phyloP scores from a whole-genome alignment of 2,329 filamentous ascomycete genomes.

The Claviceps digitariae region DNA sequence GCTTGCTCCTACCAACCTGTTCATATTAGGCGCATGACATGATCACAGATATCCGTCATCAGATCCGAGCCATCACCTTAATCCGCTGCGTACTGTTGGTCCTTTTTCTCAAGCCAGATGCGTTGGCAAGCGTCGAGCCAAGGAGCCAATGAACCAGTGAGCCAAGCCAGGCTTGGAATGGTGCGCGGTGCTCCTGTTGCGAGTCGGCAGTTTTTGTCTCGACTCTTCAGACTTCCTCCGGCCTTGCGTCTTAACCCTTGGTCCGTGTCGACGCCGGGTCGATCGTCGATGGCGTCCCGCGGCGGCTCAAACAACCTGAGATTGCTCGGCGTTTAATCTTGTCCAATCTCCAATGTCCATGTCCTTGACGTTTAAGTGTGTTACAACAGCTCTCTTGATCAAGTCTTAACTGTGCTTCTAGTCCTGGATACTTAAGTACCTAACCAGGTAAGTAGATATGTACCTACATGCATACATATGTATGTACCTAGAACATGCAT shows the following conservation, averaged over 20 bases:
- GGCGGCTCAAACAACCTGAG: not conserved
- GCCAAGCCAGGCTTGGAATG: not conserved
- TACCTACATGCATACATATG: no score
- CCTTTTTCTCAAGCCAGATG: not conserved
- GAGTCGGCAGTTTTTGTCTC: not conserved
- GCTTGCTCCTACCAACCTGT: not conserved
- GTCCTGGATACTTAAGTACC: no score
- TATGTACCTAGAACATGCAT: no score
- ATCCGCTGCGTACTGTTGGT: not conserved
- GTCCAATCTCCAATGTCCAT: not conserved
- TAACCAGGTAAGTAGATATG: no score
- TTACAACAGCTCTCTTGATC: not conserved
- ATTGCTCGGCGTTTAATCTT: no score
- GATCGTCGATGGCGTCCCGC: not conserved
- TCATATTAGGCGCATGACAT: not conserved
- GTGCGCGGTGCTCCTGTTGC: not conserved
- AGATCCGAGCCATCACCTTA: not conserved
- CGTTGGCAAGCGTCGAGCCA: not conserved
- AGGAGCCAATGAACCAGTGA: not conserved
- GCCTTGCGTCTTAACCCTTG: not conserved
- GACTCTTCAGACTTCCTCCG: not conserved
- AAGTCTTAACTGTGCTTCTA: no score
- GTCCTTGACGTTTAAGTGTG: not conserved
- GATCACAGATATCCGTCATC: not conserved
- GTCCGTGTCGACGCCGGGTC: not conserved